Conservation (phyloP, 202 grass and related monocot genomes). For the Schoenoplectus tabernaemontani region DNA sequence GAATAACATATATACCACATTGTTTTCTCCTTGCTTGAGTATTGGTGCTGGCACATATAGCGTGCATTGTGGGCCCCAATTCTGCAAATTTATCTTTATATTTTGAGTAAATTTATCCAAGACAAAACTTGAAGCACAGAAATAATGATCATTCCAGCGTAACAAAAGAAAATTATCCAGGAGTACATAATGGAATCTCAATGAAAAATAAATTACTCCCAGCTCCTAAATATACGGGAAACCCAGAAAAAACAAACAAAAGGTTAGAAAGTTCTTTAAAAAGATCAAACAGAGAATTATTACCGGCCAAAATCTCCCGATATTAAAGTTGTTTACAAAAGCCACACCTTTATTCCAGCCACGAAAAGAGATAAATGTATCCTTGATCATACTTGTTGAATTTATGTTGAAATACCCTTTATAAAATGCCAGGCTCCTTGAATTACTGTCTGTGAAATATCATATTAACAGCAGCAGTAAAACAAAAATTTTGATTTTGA, state of each 20-base stretch:
- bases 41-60: conserved; percentile 81
- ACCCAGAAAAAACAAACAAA: background rate
- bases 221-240: background rate
- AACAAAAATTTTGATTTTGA: background rate
- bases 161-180: background rate
- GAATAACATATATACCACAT: conserved; percentile 43
- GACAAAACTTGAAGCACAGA: background rate
- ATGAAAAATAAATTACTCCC: background rate
- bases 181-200: background rate
- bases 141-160: background rate
- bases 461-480: background rate
- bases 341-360: conserved; percentile 93
- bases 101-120: conserved; percentile 26
- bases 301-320: conserved; percentile 98
- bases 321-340: conserved; percentile 95
- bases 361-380: conserved; percentile 93
- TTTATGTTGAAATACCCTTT: conserved; percentile 60
- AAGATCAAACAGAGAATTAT: conserved; percentile 6
- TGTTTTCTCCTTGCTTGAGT: conserved; percentile 62
- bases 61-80: conserved; percentile 66
- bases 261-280: background rate
- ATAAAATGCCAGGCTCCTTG: conserved; percentile 54
- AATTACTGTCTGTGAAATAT: conserved; percentile 33
- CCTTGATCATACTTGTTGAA: conserved; percentile 36
- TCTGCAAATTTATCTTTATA: conserved; percentile 34